A percentile compares a stretch with the other conserved stretches of the same genome.
Conservation (phyloP, 2,329 filamentous ascomycete species). For the Xylaria sp. region DNA sequence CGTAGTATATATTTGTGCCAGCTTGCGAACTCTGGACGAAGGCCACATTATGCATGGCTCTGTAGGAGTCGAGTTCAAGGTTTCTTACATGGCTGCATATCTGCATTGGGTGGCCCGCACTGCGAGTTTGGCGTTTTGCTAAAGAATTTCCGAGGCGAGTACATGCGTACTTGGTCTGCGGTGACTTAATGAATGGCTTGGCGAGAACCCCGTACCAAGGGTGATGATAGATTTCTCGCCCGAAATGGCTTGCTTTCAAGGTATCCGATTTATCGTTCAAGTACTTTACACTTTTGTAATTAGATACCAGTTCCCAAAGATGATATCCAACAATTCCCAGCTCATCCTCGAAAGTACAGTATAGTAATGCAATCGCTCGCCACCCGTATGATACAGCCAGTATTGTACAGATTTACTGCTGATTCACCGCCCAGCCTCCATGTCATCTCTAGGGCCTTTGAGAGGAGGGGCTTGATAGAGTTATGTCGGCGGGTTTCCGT, state of each 20-base stretch:
- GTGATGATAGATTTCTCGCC: slow-evolving; percentile 24
- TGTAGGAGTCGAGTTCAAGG: slow-evolving; percentile 39
- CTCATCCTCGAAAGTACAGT: slow-evolving; percentile 21
- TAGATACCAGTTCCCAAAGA: slow-evolving; percentile 44
- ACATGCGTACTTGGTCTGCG: slow-evolving; percentile 25
- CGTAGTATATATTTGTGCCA: slow-evolving; percentile 52
- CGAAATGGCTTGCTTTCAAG: slow-evolving; percentile 21
- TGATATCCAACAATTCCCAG: slow-evolving; percentile 43
- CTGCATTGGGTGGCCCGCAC: slow-evolving; percentile 43
- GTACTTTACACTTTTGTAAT: slow-evolving; percentile 43
- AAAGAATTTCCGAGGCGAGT: slow-evolving; percentile 32
- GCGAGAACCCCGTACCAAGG: slow-evolving; percentile 8
- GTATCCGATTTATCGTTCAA: slow-evolving; percentile 22
- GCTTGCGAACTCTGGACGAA: slow-evolving; percentile 42
- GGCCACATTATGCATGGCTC: slow-evolving; percentile 39
- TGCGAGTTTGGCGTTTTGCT: slow-evolving; percentile 40
- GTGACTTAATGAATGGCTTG: slow-evolving; percentile 30
- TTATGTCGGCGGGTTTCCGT: slow-evolving; percentile 27
- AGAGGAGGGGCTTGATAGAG: neutral
- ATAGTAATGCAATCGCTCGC: slow-evolving; percentile 27
- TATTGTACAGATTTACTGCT: slow-evolving; percentile 18
- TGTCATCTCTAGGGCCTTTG: neutral
- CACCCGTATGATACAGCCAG: slow-evolving; percentile 1
- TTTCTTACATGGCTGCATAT: slow-evolving; percentile 46
- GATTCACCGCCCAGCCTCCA: neutral